A percentile compares a stretch with the other conserved stretches of the same genome.
These are phyloP conservation scores for Danielozyma ontarioensis DNA, from an alignment of 805 yeast genomes.

Conservation along the genomic window DNA sequence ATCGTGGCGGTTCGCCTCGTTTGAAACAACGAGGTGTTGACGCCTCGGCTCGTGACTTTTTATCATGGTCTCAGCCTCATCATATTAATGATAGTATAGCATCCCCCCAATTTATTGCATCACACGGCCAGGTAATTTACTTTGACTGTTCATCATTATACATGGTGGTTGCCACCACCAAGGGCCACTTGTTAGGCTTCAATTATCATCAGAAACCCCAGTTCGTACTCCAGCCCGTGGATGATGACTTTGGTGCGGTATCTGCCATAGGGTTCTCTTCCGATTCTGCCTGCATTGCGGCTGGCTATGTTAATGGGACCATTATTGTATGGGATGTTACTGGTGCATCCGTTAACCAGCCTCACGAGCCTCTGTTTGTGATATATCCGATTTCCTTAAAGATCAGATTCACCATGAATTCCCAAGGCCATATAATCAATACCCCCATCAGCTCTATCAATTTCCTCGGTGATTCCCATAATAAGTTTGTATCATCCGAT, in stretches of 20 bases:
- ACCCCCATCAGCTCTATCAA: conserved; percentile 18
- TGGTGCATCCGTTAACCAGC: background rate
- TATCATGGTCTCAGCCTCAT: conserved; percentile 23
- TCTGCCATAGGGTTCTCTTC: conserved; percentile 54
- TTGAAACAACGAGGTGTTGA: background rate
- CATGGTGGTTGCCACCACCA: conserved; percentile 64
- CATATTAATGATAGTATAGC: conserved; percentile 14
- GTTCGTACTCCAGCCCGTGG: conserved; percentile 32
- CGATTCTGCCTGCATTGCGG: conserved; percentile 67
- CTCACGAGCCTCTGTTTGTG: conserved; percentile 4
- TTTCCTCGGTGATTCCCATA: conserved; percentile 24
- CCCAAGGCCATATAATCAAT: conserved; percentile 24
- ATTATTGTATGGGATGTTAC: conserved; percentile 63
- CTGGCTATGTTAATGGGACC: conserved; percentile 63
- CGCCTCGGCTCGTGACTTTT: conserved; percentile 2
- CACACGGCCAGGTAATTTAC: conserved; percentile 17
- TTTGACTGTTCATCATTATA: conserved; percentile 26
- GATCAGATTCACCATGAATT: conserved; percentile 17
- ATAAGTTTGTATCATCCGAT: conserved; percentile 29
- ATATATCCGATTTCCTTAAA: conserved; percentile 21
- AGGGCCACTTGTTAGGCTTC: conserved; percentile 62
- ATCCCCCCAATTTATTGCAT: conserved; percentile 15
- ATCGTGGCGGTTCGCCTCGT: conserved; percentile 3
- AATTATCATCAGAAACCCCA: conserved; percentile 60
- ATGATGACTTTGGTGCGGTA: conserved; percentile 40